These are phyloP conservation scores for Trypanosoma platydactyli DNA, from an alignment of 208 protist genomes.

Conservation along the genomic window DNA sequence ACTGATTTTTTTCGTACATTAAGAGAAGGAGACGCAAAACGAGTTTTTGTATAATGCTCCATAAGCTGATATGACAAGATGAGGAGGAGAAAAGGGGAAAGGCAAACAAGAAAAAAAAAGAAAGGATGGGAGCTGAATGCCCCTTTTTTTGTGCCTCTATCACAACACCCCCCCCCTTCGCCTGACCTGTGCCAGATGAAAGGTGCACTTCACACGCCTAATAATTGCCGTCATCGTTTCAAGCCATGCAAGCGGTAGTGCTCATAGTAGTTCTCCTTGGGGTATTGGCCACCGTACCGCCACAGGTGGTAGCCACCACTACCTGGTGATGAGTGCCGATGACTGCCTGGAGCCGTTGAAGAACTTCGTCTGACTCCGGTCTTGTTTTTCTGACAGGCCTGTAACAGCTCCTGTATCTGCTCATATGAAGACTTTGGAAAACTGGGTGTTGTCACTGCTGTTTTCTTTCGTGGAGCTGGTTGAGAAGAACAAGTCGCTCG, in stretches of 20 bases:
- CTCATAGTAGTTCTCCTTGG: constrained; percentile 58
- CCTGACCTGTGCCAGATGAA: too few relatives aligned
- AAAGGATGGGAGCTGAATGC: too few relatives aligned
- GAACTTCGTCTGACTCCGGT: background rate
- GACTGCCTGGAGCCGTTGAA: constrained; percentile 3
- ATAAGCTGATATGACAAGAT: too few relatives aligned
- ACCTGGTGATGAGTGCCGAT: constrained; percentile 11
- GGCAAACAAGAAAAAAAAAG: too few relatives aligned
- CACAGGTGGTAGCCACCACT: constrained; percentile 63
- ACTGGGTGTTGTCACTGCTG: background rate
- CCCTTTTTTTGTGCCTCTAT: background rate
- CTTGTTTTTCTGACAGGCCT: constrained; percentile 6
- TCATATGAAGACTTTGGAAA: constrained; percentile 35
- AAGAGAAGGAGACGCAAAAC: too few relatives aligned
- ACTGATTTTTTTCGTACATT: too few relatives aligned
- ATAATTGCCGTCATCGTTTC: constrained; percentile 20
- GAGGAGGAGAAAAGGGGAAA: too few relatives aligned
- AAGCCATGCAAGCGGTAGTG: constrained; percentile 71
- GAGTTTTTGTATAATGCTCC: too few relatives aligned
- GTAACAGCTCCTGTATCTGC: constrained; percentile 32
- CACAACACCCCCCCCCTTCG: too few relatives aligned
- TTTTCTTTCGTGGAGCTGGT: background rate
- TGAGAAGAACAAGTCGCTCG: background rate
- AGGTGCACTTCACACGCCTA: background rate
- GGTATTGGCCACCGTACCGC: constrained; percentile 67